These are phyloP conservation scores for Kalmanozyma brasiliensis DNA, from an alignment of 1,284 basidiomycete genomes.

Conservation along the genomic window DNA sequence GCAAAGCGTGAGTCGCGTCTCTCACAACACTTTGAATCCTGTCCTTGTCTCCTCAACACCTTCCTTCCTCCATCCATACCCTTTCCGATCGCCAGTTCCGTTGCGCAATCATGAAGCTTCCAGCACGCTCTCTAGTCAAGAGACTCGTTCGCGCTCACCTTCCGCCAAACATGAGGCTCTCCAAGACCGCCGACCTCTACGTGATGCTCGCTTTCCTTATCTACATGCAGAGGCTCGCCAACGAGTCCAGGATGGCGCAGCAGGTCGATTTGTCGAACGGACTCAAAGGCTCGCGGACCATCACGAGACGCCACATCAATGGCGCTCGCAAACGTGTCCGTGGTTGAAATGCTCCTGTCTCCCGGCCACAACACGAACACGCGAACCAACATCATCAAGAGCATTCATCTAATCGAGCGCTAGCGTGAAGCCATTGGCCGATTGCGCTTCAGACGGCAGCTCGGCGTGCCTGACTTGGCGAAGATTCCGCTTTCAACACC, in stretches of 20 bases:
- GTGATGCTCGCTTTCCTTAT: slow-evolving; percentile 47
- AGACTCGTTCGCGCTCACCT: slow-evolving; percentile 44
- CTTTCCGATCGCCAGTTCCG: no score
- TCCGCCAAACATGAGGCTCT: slow-evolving; percentile 38
- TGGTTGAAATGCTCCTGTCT: slow-evolving; percentile 8
- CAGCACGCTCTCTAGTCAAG: slow-evolving; percentile 41
- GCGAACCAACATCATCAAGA: not conserved
- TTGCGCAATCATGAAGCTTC: slow-evolving; percentile 36
- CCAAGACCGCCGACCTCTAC: slow-evolving; percentile 47
- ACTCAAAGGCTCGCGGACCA: slow-evolving; percentile 24
- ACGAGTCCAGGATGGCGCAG: slow-evolving; percentile 38
- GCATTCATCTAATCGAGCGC: no score
- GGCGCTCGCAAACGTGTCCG: slow-evolving; percentile 45
- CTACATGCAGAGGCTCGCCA: slow-evolving; percentile 44
- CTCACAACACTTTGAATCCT: no score
- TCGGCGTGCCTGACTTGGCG: no score
- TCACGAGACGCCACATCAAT: slow-evolving; percentile 38
- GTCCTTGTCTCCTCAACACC: not conserved
- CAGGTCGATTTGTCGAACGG: slow-evolving; percentile 46
- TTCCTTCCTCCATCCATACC: no score
- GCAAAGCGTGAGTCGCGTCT: no score
- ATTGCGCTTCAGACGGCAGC: no score
- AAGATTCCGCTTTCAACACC: no score
- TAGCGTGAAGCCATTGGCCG: no score
- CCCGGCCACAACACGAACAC: not conserved